These are phyloP conservation scores for Mycogone perniciosa DNA, from an alignment of 2,329 filamentous ascomycete species.

Conservation along the genomic window DNA sequence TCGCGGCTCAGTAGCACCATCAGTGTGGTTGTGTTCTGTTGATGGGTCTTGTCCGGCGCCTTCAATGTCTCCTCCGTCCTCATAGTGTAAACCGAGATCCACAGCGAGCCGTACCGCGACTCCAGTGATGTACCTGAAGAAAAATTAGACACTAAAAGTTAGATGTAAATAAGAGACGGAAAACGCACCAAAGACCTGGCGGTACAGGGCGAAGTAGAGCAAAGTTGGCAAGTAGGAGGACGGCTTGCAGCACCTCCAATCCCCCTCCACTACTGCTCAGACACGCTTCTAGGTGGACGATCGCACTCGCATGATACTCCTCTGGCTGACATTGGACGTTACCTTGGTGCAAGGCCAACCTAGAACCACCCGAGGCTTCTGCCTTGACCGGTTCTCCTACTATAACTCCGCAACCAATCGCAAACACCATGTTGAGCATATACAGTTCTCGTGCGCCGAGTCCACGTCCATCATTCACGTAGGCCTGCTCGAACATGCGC, in stretches of 20 bases:
- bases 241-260: constrained; percentile 87
- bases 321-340: constrained; percentile 65
- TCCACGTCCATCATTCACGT: constrained; percentile 58
- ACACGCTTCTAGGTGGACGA: constrained; percentile 84
- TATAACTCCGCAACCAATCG: constrained; percentile 90
- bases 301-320: constrained; percentile 92
- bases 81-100: constrained; percentile 86
- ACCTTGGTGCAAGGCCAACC: constrained; percentile 24
- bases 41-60: constrained; percentile 47
- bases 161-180: neutral
- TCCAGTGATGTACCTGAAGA: constrained; percentile 74
- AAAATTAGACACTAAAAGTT: constrained; percentile 6
- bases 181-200: constrained; percentile 71
- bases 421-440: constrained; percentile 93
- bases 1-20: constrained; percentile 25
- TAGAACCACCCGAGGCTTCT: constrained; percentile 31
- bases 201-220: constrained; percentile 85
- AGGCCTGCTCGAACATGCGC: constrained; percentile 78
- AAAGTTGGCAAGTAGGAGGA: constrained; percentile 83
- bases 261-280: constrained; percentile 81
- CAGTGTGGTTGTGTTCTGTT: constrained; percentile 29
- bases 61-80: constrained; percentile 67
- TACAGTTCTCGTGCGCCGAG: constrained; percentile 80
- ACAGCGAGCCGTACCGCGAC: constrained; percentile 86
- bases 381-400: constrained; percentile 57